Evolutionary conservation across 345 rosid genomes (phyloP).

Genomic region (Melastoma malabathricum): DNA sequence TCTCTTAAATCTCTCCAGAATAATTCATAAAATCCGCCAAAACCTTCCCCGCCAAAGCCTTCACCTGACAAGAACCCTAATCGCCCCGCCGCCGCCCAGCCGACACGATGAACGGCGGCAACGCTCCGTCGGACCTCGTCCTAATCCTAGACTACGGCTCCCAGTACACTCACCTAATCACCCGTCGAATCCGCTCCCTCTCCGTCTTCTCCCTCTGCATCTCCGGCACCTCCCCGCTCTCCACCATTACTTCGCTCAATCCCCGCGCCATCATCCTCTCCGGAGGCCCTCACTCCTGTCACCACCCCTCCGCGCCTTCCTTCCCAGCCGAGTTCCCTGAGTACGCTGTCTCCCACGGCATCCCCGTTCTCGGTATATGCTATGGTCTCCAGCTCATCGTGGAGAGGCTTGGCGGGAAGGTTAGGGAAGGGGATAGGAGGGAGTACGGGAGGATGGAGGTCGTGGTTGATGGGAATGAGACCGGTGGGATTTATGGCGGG

Average conservation of each 20-base stretch:
- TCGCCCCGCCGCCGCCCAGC: too few relatives aligned
- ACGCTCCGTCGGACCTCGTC: constrained; percentile 50
- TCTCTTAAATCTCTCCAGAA: too few relatives aligned
- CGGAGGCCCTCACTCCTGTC: constrained; percentile 95
- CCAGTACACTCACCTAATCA: constrained; percentile 85
- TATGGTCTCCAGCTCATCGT: constrained; percentile 83
- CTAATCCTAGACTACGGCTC: constrained; percentile 91
- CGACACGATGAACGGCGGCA: constrained; percentile 23
- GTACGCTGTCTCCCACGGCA: constrained; percentile 52
- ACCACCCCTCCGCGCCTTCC: constrained; percentile 48
- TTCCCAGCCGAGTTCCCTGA: constrained; percentile 62
- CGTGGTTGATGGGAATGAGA: constrained; percentile 27
- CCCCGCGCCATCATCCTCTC: constrained; percentile 84
- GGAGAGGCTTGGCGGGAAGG: constrained; percentile 72
- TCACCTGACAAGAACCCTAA: too few relatives aligned
- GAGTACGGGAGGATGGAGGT: constrained; percentile 98
- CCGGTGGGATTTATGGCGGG: constrained; percentile 44
- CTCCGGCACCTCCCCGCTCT: constrained; percentile 67
- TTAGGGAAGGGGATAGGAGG: constrained; percentile 60
- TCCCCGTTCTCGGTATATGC: constrained; percentile 64
- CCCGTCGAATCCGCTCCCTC: constrained; percentile 83
- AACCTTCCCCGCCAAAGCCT: too few relatives aligned
- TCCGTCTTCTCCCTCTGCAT: constrained; percentile 77
- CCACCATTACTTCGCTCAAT: constrained; percentile 36
- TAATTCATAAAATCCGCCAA: too few relatives aligned